Evolutionary conservation across 257 asterid genomes (phyloP).

Genomic region (Phtheirospermum japonicum): DNA sequence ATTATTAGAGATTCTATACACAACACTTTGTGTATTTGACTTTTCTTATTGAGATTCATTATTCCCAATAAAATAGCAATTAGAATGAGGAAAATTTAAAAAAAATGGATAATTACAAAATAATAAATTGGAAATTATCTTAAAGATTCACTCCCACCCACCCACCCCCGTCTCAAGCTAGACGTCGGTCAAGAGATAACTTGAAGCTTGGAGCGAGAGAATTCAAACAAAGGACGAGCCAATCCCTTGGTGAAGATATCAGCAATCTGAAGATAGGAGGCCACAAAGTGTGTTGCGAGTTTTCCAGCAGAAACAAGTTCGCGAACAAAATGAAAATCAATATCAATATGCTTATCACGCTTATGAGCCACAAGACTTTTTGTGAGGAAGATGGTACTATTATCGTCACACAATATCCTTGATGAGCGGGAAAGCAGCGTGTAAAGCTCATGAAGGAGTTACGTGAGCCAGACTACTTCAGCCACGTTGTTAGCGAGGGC

Average conservation of each 20-base stretch:
- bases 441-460: background rate
- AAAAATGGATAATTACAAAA: no score
- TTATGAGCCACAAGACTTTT: background rate
- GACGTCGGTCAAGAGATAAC: no score
- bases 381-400: background rate
- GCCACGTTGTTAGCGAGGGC: background rate
- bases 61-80: no score
- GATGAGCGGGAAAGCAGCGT: background rate
- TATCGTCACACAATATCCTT: background rate
- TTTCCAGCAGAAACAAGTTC: background rate
- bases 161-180: no score
- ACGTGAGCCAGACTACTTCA: background rate
- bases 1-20: no score
- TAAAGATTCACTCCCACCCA: no score
- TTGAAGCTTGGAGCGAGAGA: background rate
- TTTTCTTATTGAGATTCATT: no score
- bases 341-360: background rate
- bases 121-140: no score
- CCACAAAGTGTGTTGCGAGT: background rate
- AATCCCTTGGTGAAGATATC: conserved; percentile 1
- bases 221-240: background rate
- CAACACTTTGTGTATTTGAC: no score
- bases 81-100: no score
- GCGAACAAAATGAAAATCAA: background rate
- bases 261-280: background rate